Percentiles rank a stretch among this genome's conserved stretches.
These are phyloP conservation scores for Pseudogymnoascus sp. DNA, from an alignment of 2,329 filamentous ascomycete species.

Conservation along the genomic window DNA sequence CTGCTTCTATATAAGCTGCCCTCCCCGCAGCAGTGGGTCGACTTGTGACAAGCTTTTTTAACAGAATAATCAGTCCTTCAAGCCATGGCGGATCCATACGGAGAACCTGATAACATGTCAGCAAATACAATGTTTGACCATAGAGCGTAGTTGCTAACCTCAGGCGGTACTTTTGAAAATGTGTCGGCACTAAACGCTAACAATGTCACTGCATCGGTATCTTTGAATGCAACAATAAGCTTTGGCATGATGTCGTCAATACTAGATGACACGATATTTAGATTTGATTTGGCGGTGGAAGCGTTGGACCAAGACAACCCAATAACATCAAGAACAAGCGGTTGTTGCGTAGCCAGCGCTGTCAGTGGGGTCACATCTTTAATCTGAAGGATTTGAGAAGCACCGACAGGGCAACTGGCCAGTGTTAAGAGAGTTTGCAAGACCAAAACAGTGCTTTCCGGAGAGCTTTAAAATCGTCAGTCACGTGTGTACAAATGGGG, in stretches of 20 bases:
- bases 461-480: conserved; percentile 34
- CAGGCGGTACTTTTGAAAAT: conserved; percentile 41
- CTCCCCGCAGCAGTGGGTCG: conserved; percentile 49
- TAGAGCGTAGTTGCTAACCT: conserved; percentile 33
- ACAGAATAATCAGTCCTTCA: conserved; percentile 36
- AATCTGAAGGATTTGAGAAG: conserved; percentile 40
- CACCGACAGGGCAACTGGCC: conserved; percentile 45
- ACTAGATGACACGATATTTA: conserved; percentile 30
- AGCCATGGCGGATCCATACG: conserved; percentile 50
- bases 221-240: conserved; percentile 47
- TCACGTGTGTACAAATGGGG: conserved; percentile 11
- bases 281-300: conserved; percentile 29
- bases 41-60: conserved; percentile 47
- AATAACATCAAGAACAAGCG: conserved; percentile 49
- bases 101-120: conserved; percentile 34
- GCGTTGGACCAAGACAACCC: conserved; percentile 50
- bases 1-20: conserved; percentile 52
- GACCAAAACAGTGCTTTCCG: conserved; percentile 45
- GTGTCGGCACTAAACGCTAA: conserved; percentile 49
- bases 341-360: conserved; percentile 48
- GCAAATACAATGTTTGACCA: not conserved
- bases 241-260: conserved; percentile 42
- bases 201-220: conserved; percentile 54
- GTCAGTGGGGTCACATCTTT: conserved; percentile 49
- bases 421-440: conserved; percentile 52